Percentiles rank a stretch among this genome's conserved stretches.
These are phyloP conservation scores for Saccharomyces paradoxus DNA, from an alignment of 805 yeast genomes.

Conservation along the genomic window DNA sequence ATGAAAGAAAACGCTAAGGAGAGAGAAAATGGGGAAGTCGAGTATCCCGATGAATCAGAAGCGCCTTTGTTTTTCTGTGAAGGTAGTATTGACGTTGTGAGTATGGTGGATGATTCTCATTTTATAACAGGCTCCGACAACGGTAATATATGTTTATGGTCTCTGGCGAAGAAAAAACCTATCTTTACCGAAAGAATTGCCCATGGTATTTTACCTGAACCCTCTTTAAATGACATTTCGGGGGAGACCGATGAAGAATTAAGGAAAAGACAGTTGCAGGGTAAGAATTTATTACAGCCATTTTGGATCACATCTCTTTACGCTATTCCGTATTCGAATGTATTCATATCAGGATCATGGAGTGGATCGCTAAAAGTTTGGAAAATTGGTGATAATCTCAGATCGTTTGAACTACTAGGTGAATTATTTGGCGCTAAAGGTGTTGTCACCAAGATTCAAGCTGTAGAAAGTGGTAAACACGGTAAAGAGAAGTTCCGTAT, in stretches of 20 bases:
- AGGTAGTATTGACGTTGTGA: constrained; percentile 83
- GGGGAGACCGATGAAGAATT: constrained; percentile 37
- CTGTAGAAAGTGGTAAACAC: constrained; percentile 45
- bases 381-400: constrained; percentile 58
- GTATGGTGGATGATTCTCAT: constrained; percentile 86
- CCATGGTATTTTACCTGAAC: constrained; percentile 59
- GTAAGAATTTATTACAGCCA: constrained; percentile 47
- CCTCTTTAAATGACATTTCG: constrained; percentile 46
- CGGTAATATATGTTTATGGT: constrained; percentile 87
- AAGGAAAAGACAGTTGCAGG: constrained; percentile 50
- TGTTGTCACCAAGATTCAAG: constrained; percentile 55
- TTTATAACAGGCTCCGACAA: constrained; percentile 94
- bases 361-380: constrained; percentile 71
- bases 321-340: constrained; percentile 77
- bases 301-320: constrained; percentile 77
- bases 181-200: constrained; percentile 57
- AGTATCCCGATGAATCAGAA: constrained; percentile 25
- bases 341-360: constrained; percentile 85
- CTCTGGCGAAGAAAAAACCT: constrained; percentile 84
- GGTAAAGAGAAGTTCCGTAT: constrained; percentile 47
- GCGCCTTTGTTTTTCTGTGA: constrained; percentile 47
- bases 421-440: constrained; percentile 57
- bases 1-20: constrained; percentile 27
- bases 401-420: constrained; percentile 53
- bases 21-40: constrained; percentile 25